phyloP scores from a whole-genome alignment of 2,329 filamentous ascomycete genomes.

The Calonectria pauciramosa region DNA sequence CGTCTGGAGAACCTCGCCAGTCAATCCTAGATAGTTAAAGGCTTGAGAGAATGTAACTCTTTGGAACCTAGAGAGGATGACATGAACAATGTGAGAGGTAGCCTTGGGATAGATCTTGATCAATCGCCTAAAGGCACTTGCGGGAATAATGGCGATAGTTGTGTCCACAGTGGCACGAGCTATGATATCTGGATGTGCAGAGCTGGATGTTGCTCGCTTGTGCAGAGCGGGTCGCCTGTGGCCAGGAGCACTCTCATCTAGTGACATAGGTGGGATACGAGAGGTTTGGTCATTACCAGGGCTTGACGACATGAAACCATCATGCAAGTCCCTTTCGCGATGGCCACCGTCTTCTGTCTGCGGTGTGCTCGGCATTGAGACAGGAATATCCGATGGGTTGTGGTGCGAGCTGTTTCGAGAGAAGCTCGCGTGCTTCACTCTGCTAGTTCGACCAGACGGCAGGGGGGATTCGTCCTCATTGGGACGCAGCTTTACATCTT shows the following conservation, averaged over 20 bases:
- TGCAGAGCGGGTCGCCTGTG: conserved; percentile 55
- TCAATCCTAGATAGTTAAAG: conserved; percentile 93
- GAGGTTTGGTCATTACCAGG: conserved; percentile 49
- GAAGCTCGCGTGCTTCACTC: conserved; percentile 47
- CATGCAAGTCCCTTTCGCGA: conserved; percentile 33
- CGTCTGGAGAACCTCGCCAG: conserved; percentile 90
- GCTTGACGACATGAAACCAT: conserved; percentile 26
- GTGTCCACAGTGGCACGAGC: conserved; percentile 97
- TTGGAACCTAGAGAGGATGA: conserved; percentile 94
- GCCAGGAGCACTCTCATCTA: conserved; percentile 65
- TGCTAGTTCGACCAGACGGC: conserved; percentile 43
- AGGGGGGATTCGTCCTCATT: conserved; percentile 69
- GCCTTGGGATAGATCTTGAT: conserved; percentile 97
- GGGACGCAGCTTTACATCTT: conserved; percentile 86
- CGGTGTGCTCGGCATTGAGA: conserved; percentile 57
- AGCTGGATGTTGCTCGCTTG: conserved; percentile 71
- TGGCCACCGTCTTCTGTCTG: conserved; percentile 48
- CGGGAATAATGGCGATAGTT: conserved; percentile 97
- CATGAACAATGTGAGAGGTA: conserved; percentile 96
- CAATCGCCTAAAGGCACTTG: conserved; percentile 91
- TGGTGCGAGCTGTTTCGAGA: conserved; percentile 34
- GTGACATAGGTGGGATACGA: conserved; percentile 80
- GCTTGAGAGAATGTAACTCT: conserved; percentile 95
- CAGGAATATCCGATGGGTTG: conserved; percentile 36
- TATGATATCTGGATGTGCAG: conserved; percentile 95